Evolutionary conservation across 495 filamentous ascomycete genomes (phyloP), one percentile per base, ranked within the genome.

Genomic region (Podospora anserina): DNA sequence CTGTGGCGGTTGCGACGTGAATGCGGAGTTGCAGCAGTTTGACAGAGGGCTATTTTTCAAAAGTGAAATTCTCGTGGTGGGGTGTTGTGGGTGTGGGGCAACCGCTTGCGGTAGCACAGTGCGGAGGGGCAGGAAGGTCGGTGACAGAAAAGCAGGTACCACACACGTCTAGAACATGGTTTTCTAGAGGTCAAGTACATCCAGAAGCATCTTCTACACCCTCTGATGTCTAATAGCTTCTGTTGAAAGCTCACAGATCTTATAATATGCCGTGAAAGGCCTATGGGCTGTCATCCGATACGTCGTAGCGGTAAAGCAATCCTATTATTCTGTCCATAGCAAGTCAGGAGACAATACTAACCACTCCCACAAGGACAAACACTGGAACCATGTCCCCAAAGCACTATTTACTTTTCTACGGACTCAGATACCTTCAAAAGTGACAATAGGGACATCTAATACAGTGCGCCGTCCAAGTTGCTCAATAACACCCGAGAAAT

Each of bases 81-180:
- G 61, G 61, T 63, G 61, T 63, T 28, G 60, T 62, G 61, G 61
- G 61, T 32, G 61, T 63, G 61, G 61, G 61, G 61, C 61, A 63
- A 28, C 32, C 23, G 56, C n/a, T 58, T 58, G 56, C 23, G 56
- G 56, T 20, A 4, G 56, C 23, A 58, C 56, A 58, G 56, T 58
- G 56, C 56, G 19, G 5, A 58, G 23, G 9, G 3, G 3, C 18
- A 49, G 39, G 39, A 3, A 13, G 39, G 39, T 7, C 30, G 30
- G 4, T 4, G 30, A 32, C 30, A 32, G 30, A 32, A 32, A 32
- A 32, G 30, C 30, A 32, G 30, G 30, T 32, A 32, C 30, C 7
- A 7, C 4, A 32, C 4, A 1, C 23, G 23, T 23, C 30, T 32
- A 5, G 30, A 32, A 32, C 3, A 32, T 0, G 30, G 4, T 1